Percentiles rank a stretch among this genome's conserved stretches.
phyloP scores from a whole-genome alignment of 192 early-diverging fungal species.

The Coemansia sp. region DNA sequence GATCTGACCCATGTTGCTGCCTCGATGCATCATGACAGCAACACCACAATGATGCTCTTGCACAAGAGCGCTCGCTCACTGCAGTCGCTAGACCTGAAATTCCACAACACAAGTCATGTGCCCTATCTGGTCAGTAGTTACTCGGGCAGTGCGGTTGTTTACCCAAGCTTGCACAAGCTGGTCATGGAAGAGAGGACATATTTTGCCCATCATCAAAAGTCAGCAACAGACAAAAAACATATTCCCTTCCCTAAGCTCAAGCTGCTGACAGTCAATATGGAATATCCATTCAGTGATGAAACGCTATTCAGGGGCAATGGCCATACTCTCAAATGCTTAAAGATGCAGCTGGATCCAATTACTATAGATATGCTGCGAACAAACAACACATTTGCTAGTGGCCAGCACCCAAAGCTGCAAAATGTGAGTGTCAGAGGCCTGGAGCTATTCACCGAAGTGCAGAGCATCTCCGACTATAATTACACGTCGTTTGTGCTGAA shows the following conservation, averaged over 20 bases:
- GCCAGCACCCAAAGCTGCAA: not conserved
- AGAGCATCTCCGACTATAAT: not conserved
- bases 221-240: not conserved
- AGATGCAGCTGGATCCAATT: constrained; percentile 4
- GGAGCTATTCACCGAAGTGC: not conserved
- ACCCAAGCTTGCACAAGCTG: not conserved
- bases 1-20: not conserved
- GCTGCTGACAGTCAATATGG: constrained; percentile 11
- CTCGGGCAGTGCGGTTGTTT: not conserved
- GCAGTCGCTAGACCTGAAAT: not conserved
- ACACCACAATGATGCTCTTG: not conserved
- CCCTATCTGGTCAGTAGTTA: not conserved
- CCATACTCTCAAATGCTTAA: constrained; percentile 4
- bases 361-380: constrained; percentile 8
- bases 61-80: constrained; percentile 1
- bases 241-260: constrained; percentile 13
- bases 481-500: constrained; percentile 7
- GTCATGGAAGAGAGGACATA: not conserved
- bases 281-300: constrained; percentile 26
- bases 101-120: not conserved
- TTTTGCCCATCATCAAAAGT: not conserved
- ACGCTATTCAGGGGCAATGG: constrained; percentile 26
- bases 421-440: constrained; percentile 4
- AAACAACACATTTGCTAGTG: constrained; percentile 12
- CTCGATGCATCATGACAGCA: not conserved